Percentiles rank a stretch among this genome's conserved stretches.
These are phyloP conservation scores for Salix brachista DNA, from an alignment of 345 rosid species.

Conservation along the genomic window DNA sequence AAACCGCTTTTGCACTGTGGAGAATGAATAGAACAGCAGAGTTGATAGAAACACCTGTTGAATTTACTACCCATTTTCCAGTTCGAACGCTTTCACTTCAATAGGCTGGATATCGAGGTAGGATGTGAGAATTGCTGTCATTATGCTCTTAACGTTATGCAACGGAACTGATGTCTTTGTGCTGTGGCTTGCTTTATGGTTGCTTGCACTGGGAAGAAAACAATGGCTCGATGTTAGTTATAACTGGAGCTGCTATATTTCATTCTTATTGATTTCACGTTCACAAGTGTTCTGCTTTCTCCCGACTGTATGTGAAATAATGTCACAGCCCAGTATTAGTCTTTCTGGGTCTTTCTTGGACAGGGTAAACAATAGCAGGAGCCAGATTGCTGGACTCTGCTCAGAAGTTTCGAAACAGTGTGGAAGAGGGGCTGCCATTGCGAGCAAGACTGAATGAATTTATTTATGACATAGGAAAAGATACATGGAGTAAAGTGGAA, in stretches of 20 bases:
- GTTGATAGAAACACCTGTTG: background rate
- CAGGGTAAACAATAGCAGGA: background rate
- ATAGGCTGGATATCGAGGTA: background rate
- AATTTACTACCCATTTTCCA: background rate
- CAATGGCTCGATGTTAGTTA: background rate
- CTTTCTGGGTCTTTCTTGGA: background rate
- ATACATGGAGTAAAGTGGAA: no score
- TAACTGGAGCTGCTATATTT: background rate
- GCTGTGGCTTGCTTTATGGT: background rate
- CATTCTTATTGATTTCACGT: background rate
- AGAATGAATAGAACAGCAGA: conserved; percentile 1
- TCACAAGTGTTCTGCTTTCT: background rate
- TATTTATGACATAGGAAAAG: no score
- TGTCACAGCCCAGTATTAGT: background rate
- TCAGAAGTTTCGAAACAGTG: background rate
- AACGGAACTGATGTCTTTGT: background rate
- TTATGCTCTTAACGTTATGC: background rate
- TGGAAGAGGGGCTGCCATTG: background rate
- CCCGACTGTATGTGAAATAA: background rate
- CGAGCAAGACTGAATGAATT: background rate
- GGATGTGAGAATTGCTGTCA: background rate
- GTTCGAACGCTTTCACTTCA: background rate
- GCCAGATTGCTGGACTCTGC: background rate
- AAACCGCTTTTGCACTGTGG: background rate
- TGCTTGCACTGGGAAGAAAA: background rate